Conservation (phyloP, 2,329 filamentous ascomycete species). For the Lomentospora prolificans region DNA sequence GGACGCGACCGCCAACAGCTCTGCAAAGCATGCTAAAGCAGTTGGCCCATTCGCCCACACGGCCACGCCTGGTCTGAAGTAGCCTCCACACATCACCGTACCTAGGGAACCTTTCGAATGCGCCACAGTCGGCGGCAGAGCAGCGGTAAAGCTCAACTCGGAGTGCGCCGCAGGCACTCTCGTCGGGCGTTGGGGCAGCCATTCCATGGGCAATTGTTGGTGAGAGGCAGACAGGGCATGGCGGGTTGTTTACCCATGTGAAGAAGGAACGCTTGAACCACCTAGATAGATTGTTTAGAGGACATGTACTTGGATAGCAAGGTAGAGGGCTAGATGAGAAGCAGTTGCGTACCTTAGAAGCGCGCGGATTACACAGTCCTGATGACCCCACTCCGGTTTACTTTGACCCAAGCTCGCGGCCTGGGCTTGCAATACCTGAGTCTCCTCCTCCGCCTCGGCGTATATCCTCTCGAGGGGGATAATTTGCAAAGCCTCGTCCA, state of each 20-base stretch:
- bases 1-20: conserved; percentile 78
- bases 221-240: conserved; percentile 70
- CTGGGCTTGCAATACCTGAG: conserved; percentile 76
- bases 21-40: conserved; percentile 98
- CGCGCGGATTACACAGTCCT: conserved; percentile 89
- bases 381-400: conserved; percentile 88
- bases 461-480: conserved; percentile 90
- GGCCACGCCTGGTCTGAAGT: conserved; percentile 74
- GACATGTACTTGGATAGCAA: no score
- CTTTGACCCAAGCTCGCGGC: conserved; percentile 79
- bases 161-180: conserved; percentile 77
- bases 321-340: conserved; percentile 17
- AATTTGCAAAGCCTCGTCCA: conserved; percentile 81
- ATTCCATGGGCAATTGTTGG: conserved; percentile 77
- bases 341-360: conserved; percentile 59
- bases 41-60: conserved; percentile 94
- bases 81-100: conserved; percentile 94
- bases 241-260: conserved; percentile 91
- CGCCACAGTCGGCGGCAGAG: conserved; percentile 62
- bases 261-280: conserved; percentile 98
- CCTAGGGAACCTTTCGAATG: conserved; percentile 81
- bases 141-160: conserved; percentile 88
- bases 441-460: conserved; percentile 86
- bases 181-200: conserved; percentile 77
- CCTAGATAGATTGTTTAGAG: no score